Evolutionary conservation across 2,329 filamentous ascomycete species (phyloP).

Genomic region (Trichophyton schoenleinii): DNA sequence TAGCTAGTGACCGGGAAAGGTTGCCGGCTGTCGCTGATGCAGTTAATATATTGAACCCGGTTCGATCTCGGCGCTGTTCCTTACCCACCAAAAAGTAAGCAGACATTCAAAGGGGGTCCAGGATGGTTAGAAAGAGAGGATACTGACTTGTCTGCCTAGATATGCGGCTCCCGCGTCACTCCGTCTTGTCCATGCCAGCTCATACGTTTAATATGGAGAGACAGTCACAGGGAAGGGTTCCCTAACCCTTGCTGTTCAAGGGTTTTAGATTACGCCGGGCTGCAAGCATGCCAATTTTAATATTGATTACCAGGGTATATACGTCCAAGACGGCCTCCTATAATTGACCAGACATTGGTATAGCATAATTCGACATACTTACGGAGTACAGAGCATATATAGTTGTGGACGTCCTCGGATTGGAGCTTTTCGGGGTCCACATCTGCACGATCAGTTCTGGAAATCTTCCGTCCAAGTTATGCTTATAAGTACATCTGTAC

Average conservation of each 20-base stretch:
- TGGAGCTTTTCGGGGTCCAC: neutral
- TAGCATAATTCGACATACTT: neutral
- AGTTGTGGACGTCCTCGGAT: neutral
- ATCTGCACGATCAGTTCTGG: constrained; percentile 1
- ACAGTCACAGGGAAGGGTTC: neutral
- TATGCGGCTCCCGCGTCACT: neutral
- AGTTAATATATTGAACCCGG: neutral
- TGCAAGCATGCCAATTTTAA: neutral
- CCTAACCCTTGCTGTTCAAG: neutral
- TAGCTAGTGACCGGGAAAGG: neutral
- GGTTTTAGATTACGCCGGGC: neutral
- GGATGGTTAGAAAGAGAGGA: neutral
- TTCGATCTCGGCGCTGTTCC: neutral
- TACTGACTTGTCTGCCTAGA: neutral
- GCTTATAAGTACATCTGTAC: neutral
- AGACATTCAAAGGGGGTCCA: neutral
- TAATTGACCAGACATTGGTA: neutral
- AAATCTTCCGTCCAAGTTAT: constrained; percentile 1
- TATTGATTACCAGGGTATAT: neutral
- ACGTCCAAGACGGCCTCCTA: neutral
- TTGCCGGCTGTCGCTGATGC: neutral
- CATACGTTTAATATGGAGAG: neutral
- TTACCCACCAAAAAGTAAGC: neutral
- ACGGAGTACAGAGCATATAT: neutral
- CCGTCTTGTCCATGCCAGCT: neutral